Percentiles rank a stretch among this genome's conserved stretches.
Evolutionary conservation across 163 green algal genomes (phyloP).

Genomic region (Coccomyxa subellipsoidea): DNA sequence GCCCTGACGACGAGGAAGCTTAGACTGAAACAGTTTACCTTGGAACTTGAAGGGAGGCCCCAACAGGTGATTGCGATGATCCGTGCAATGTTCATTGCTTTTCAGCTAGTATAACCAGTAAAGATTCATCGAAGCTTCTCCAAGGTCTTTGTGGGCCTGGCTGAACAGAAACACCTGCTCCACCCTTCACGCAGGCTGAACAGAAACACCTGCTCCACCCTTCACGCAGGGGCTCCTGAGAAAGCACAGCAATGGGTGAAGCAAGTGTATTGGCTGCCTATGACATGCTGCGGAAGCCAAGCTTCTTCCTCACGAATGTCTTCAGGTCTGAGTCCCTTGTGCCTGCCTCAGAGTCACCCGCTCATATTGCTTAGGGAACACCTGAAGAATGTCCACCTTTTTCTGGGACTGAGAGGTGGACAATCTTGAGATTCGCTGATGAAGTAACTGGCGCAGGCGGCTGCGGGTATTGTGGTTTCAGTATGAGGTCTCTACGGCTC

Average conservation of each 20-base stretch:
- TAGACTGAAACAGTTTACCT: too few species aligned
- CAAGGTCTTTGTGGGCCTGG: too few species aligned
- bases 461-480: slow-evolving; percentile 22
- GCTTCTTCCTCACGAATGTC: neutral
- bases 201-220: neutral
- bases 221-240: neutral
- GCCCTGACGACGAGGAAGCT: too few species aligned
- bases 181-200: neutral
- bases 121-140: neutral
- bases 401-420: too few species aligned
- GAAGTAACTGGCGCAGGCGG: slow-evolving; percentile 11
- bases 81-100: too few species aligned
- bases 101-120: neutral
- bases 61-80: too few species aligned
- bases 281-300: neutral
- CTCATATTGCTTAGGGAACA: too few species aligned
- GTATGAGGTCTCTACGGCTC: slow-evolving; percentile 21
- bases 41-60: too few species aligned
- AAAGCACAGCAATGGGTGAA: slow-evolving; percentile 3
- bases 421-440: too few species aligned
- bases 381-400: too few species aligned
- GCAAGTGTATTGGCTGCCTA: neutral
- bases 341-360: too few species aligned
- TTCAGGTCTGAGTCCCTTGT: neutral
- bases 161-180: too few species aligned